Percentiles rank a stretch among this genome's conserved stretches.
Conservation (phyloP, 345 rosid species). For the Eucalyptus erythrocorys region DNA sequence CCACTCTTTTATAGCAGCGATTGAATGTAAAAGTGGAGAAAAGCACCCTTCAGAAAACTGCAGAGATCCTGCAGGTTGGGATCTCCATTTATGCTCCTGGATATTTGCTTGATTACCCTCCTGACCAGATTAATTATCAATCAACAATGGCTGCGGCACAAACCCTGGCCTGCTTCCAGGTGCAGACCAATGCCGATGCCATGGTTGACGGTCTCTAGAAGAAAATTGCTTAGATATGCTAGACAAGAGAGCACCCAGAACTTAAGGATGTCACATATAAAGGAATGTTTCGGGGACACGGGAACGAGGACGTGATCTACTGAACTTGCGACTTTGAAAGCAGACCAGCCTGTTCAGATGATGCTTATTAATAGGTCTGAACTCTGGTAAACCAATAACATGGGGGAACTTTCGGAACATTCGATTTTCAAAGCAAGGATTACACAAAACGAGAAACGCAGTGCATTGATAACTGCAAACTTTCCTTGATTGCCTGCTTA, state of each 20-base stretch:
- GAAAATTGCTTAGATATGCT: not conserved
- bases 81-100: not conserved
- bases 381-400: not conserved
- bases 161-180: not conserved
- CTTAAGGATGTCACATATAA: not conserved
- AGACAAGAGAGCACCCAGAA: not conserved
- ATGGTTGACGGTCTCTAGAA: not conserved
- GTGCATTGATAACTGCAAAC: not conserved
- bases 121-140: not conserved
- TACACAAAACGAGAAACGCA: not conserved
- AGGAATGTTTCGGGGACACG: not conserved
- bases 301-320: not conserved
- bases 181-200: not conserved
- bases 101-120: not conserved
- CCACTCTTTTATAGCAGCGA: not conserved
- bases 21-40: not conserved
- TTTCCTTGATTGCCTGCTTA: not conserved
- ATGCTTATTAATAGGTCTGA: not conserved
- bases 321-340: not conserved
- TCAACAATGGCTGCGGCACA: not conserved
- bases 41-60: not conserved
- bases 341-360: not conserved
- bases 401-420: not conserved
- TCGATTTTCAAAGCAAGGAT: not conserved
- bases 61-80: not conserved